A percentile compares a stretch with the other conserved stretches of the same genome.
These are phyloP conservation scores for Talaromyces sp. DNA, from an alignment of 2,329 filamentous ascomycete species.

Conservation along the genomic window DNA sequence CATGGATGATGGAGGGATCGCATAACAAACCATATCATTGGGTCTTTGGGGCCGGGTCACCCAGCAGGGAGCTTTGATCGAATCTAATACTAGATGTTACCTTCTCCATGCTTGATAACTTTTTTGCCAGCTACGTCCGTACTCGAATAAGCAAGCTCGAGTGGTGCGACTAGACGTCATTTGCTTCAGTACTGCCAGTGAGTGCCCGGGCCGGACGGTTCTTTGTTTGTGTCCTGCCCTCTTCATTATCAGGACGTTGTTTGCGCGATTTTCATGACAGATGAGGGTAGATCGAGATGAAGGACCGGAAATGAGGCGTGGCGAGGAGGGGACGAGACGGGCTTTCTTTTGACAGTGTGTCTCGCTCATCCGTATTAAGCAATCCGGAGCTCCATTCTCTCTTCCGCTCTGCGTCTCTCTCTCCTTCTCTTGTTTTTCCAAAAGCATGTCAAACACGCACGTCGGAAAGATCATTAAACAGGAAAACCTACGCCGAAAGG, in stretches of 20 bases:
- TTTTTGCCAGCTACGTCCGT: neutral
- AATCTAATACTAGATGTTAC: neutral
- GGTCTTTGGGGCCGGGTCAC: neutral
- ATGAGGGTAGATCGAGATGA: neutral
- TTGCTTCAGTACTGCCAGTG: neutral
- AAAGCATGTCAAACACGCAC: neutral
- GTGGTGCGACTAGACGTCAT: constrained; percentile 8
- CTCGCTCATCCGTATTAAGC: neutral
- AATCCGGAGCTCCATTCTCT: neutral
- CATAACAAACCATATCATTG: neutral
- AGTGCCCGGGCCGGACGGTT: neutral
- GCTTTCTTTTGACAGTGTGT: neutral
- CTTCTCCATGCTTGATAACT: constrained; percentile 1
- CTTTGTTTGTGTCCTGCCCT: neutral
- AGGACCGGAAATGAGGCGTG: neutral
- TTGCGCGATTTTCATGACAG: neutral
- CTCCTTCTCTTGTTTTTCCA: too few species aligned
- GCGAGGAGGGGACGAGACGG: neutral
- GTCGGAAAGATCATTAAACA: neutral
- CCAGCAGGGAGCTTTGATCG: constrained; percentile 4
- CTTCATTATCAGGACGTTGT: neutral
- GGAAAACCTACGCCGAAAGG: neutral
- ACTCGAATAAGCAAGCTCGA: neutral
- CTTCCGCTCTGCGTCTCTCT: too few species aligned
- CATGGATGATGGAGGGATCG: neutral